These are phyloP conservation scores for Lolium rigidum DNA, from an alignment of 176 grass and related monocot species.

Conservation along the genomic window DNA sequence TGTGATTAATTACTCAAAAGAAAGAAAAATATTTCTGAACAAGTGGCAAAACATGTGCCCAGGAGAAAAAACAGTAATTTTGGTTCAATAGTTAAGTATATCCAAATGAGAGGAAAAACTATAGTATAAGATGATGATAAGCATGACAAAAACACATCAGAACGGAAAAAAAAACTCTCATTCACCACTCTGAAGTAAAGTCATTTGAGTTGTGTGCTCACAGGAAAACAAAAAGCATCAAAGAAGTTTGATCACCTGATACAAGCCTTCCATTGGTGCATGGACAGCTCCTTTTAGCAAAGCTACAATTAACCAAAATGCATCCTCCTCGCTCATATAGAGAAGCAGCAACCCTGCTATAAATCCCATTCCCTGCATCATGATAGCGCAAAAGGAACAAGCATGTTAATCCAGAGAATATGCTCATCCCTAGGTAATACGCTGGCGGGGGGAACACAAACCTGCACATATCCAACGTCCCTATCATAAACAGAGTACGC, in stretches of 20 bases:
- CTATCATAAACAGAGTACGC: too few relatives aligned
- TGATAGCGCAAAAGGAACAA: conserved; percentile 27
- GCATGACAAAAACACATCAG: neutral
- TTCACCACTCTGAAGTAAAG: conserved; percentile 20
- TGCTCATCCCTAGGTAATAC: conserved; percentile 12
- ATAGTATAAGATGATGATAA: conserved; percentile 4
- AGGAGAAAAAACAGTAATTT: neutral
- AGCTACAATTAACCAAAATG: conserved; percentile 96
- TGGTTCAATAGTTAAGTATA: neutral
- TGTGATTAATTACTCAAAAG: conserved; percentile 12
- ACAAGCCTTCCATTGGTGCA: conserved; percentile 97
- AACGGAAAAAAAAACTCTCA: neutral
- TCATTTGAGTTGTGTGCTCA: conserved; percentile 2
- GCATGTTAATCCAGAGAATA: conserved; percentile 29
- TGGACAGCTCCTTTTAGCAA: conserved; percentile 98
- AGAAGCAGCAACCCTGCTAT: conserved; percentile 91
- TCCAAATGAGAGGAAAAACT: neutral
- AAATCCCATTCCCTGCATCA: conserved; percentile 96
- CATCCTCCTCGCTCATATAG: conserved; percentile 99
- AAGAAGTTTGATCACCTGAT: conserved; percentile 70
- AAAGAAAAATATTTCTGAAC: neutral
- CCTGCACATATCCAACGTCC: too few relatives aligned
- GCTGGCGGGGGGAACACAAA: conserved; percentile 19
- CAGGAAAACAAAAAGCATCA: neutral
- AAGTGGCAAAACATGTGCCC: neutral